Base-by-base conservation (phyloP, 2,329 filamentous ascomycete genomes). In the Calycina herbarum region DNA sequence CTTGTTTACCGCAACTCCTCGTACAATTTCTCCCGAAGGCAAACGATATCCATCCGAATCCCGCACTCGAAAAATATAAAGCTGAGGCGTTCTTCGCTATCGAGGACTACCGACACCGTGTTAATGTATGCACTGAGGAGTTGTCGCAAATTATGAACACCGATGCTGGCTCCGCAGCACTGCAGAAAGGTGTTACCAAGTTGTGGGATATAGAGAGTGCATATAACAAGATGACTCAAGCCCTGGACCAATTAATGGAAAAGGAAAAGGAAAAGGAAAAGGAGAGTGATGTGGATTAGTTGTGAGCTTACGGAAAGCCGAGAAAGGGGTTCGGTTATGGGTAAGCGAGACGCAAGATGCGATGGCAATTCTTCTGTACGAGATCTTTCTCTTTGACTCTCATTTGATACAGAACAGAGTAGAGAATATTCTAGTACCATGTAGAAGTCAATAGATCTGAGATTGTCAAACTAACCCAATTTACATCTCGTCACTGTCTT, bases 121-220 rank as follows among this genome's bases (percentile, higher is more conserved):
- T 42, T 17, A 59, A 59, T 20, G 35, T 59, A 7, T 11, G 35
- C 20, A n/a, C 57, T 42, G 57, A 59, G 20, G 57, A 59, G 31
- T n/a, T 59, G n/a, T 38, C 42, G 33, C 10, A 20, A 20, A 38
- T 24, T 7, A 38, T 59, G 31, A 59, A 38, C n/a, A 13, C 20
- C 11, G 33, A 59, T 35, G 8, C 29, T 13, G 27, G 56, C 27
- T 24, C 4, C 7, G 31, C 15, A 4, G 33, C 17, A 59, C n/a
- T 59, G 3, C 31, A 59, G 24, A 38, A 13, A 42, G 57, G 57
- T 20, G 57, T 59, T 10, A 27, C 17, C 13, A 27, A 40, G 57
- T 24, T 59, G 35, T 31, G 20, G 57, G 57, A 38, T 8, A 42
- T 59, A 8, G 8, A 38, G 17, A 31, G 13, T 7, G 35, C 5